phyloP scores from a whole-genome alignment of 805 yeast genomes.

The Osmozyma mogii region DNA sequence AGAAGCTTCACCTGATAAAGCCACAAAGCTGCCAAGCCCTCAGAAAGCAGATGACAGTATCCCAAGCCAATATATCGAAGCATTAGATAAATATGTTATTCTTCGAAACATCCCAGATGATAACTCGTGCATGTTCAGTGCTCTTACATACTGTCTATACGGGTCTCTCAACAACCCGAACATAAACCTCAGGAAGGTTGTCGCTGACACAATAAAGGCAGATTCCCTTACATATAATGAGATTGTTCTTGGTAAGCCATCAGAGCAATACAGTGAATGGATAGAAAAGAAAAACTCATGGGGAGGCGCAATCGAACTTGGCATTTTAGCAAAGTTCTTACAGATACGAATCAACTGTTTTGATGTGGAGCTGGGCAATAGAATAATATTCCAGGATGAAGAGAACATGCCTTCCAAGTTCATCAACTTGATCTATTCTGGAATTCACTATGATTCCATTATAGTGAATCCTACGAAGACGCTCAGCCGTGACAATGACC shows the following conservation, averaged over 20 bases:
- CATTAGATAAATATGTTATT: constrained; percentile 28
- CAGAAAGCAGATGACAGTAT: constrained; percentile 6
- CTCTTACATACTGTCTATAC: constrained; percentile 46
- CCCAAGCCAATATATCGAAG: constrained; percentile 16
- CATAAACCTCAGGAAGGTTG: constrained; percentile 37
- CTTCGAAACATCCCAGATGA: constrained; percentile 65
- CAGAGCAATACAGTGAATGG: constrained; percentile 50
- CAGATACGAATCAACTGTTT: constrained; percentile 48
- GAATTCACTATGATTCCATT: constrained; percentile 67
- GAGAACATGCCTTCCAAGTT: constrained; percentile 27
- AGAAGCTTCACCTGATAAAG: not conserved
- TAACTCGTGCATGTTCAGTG: constrained; percentile 68
- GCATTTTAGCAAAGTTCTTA: constrained; percentile 48
- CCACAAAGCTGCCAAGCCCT: not conserved
- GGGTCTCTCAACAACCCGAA: constrained; percentile 10
- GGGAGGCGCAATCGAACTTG: constrained; percentile 82
- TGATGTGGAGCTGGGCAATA: constrained; percentile 55
- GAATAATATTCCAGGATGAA: constrained; percentile 42
- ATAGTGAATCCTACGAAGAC: constrained; percentile 13
- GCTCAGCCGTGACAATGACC: constrained; percentile 15
- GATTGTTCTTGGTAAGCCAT: constrained; percentile 48
- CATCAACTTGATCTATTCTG: constrained; percentile 54
- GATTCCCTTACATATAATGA: constrained; percentile 40
- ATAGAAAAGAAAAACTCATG: constrained; percentile 52
- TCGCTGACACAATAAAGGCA: constrained; percentile 36